Evolutionary conservation across 1,284 basidiomycete genomes (phyloP), one percentile per base, ranked within the genome.

Genomic region (Ceratorhiza oryzae-sativae): DNA sequence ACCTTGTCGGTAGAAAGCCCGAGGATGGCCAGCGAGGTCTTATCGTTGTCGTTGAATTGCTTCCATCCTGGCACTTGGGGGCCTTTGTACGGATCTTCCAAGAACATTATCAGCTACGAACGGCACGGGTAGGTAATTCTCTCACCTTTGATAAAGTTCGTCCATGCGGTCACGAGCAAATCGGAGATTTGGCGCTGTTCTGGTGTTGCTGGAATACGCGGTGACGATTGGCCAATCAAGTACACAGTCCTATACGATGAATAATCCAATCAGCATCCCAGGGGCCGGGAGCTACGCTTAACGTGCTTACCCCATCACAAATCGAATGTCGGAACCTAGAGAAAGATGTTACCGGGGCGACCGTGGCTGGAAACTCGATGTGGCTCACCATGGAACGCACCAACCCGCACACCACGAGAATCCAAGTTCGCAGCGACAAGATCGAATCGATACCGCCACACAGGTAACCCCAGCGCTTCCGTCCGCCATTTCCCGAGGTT

Each of bases 141-240:
- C 78, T 79, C 62, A 83, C 83, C 79, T 78, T 83, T 83, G 74
- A 84, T 79, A 73, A 84, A 84, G 75, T 83, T 83, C 10, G 82
- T 82, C 83, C 83, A 84, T 4, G 82, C 83, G 20, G 79, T 80
- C 13, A 83, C 81, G 82, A 83, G 83, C 67, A 82, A 76, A 73
- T 82, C 79, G 12, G 82, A 83, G 9, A 83, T 78, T 8, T 73
- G 75, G 30, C 81, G 79, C 73, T 83, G 79, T 6, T 81, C 79
- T 8, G 79, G 78, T 5, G 81, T 82, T 0, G 81, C 83, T 49
- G 79, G 77, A n/a, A 79, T 72, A 71, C 77, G 79, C 1, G 79
- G 79, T 34, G 77, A 72, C 20, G 71, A 68, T 15, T 77, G 59
- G 0, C 72, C 76, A 55, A 78, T 77, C 2, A 76, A 76, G 51